Base-by-base conservation (phyloP, 441 rosid species). In the Jatropha multifida region DNA sequence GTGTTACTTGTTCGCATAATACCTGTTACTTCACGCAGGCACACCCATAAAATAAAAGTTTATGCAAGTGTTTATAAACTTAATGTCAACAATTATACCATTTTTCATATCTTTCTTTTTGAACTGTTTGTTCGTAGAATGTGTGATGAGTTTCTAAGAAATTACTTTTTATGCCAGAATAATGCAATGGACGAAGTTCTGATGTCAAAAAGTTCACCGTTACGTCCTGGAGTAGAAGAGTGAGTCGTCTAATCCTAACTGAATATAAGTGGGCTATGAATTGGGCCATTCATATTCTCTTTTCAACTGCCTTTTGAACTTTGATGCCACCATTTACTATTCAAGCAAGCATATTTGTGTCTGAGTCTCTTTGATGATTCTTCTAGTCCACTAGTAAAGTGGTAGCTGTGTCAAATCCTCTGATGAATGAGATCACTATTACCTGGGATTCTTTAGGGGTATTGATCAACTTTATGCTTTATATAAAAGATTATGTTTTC, bases 211-310 rank as follows among this genome's bases (percentile, higher is more conserved):
- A 84, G 81, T 82, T 75, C 90, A 82, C 88, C 92, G 78, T 81
- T 94, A 78, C 92, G 94, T 73, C 92, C 99, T 79, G 99, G 97
- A 77, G 85, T 85, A 65, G 88, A 86, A 85, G 90, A 91, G 99
- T 92, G 79, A 84, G 99, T 82, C 75, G 52, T 80, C 74, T 78
- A 27, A 69, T 73, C 77, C 44, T 71, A 63, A 69, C 51, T 56
- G 5, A 37, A 65, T 71, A 49, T 11, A 12, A 69, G 49, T 37
- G 60, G 59, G 65, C 49, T 46, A 60, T 71, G 13, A 37, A 10
- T 15, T 49, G 4, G 48, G 15, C 8, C 10, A 17, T 49, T 23
- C 11, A 9, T 74, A 46, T 62, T 72, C 18, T 38, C 48, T 49
- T 49, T 38, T 49, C 7, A 9, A n/a, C 27, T 60, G 9, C 23